Percentiles rank a stretch among this genome's conserved stretches.
Conservation (phyloP, 768 basidiomycete genomes). For the Xerocomellus amylosporus region DNA sequence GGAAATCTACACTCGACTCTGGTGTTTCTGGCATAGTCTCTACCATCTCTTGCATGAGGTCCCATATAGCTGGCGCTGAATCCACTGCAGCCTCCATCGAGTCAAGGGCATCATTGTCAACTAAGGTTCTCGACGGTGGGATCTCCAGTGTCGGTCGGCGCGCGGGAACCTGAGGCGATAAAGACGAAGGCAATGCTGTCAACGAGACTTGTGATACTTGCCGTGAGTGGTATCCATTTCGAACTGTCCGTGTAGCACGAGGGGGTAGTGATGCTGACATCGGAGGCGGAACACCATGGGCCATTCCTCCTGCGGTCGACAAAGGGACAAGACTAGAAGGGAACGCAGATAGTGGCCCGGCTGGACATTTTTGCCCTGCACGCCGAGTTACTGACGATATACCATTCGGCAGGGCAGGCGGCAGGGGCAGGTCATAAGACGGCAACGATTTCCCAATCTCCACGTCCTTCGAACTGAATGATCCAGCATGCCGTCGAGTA, state of each 20-base stretch:
- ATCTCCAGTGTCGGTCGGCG: slow-evolving; percentile 44
- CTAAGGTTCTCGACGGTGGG: slow-evolving; percentile 56
- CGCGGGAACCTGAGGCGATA: slow-evolving; percentile 26
- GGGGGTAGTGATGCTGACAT: slow-evolving; percentile 14
- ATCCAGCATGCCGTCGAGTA: slow-evolving; percentile 85
- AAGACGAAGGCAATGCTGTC: slow-evolving; percentile 38
- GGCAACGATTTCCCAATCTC: slow-evolving; percentile 81
- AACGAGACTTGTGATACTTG: slow-evolving; percentile 44
- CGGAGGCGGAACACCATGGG: slow-evolving; percentile 2
- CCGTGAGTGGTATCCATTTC: slow-evolving; percentile 36
- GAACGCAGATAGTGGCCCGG: slow-evolving; percentile 35
- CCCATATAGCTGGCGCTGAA: slow-evolving; percentile 79
- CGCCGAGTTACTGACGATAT: slow-evolving; percentile 39
- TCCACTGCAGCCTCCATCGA: slow-evolving; percentile 78
- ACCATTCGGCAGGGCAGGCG: slow-evolving; percentile 26
- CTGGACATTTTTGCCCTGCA: slow-evolving; percentile 49
- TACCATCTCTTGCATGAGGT: slow-evolving; percentile 70
- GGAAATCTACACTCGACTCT: slow-evolving; percentile 42
- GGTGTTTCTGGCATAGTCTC: slow-evolving; percentile 55
- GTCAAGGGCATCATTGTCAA: slow-evolving; percentile 76
- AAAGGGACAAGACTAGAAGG: slow-evolving; percentile 17
- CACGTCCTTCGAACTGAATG: slow-evolving; percentile 90
- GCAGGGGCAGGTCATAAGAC: slow-evolving; percentile 48
- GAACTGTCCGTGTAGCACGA: slow-evolving; percentile 9
- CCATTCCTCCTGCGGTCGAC: slow-evolving; percentile 2